A percentile compares a stretch with the other conserved stretches of the same genome.
Conservation (phyloP, 257 asterid species). For the Sherardia arvensis region DNA sequence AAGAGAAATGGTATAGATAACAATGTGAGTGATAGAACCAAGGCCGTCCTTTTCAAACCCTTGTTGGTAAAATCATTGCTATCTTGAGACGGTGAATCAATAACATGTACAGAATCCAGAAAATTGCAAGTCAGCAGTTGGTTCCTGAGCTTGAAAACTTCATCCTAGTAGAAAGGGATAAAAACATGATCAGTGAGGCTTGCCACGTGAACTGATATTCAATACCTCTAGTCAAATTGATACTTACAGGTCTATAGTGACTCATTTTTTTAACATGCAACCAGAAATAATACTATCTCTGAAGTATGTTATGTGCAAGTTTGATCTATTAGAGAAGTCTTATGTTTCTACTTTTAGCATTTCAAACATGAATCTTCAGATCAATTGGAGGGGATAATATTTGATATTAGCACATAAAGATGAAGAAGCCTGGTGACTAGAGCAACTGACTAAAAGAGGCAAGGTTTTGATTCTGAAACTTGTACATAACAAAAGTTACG, state of each 20-base stretch:
- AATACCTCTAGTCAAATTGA: background rate
- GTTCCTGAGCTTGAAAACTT: conserved; percentile 43
- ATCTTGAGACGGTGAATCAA: conserved; percentile 19
- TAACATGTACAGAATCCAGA: conserved; percentile 28
- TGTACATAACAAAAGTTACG: background rate
- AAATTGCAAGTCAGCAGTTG: conserved; percentile 38
- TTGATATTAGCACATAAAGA: background rate
- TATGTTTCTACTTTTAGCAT: background rate
- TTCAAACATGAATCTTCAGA: background rate
- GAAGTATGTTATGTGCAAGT: too few species aligned
- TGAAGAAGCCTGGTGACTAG: background rate
- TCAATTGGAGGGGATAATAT: background rate
- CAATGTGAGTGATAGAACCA: conserved; percentile 40
- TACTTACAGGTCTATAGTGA: background rate
- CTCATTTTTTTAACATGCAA: background rate
- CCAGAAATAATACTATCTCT: background rate
- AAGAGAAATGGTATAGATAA: conserved; percentile 56
- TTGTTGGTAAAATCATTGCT: conserved; percentile 23
- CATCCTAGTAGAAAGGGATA: conserved; percentile 28
- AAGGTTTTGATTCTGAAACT: background rate
- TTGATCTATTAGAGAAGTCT: background rate
- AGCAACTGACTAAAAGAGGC: background rate
- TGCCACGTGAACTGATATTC: background rate
- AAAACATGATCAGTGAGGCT: background rate
- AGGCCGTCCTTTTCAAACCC: conserved; percentile 45